A percentile compares a stretch with the other conserved stretches of the same genome.
Evolutionary conservation across 75 land plant species (phyloP).

Genomic region (Cryptomeria japonica): DNA sequence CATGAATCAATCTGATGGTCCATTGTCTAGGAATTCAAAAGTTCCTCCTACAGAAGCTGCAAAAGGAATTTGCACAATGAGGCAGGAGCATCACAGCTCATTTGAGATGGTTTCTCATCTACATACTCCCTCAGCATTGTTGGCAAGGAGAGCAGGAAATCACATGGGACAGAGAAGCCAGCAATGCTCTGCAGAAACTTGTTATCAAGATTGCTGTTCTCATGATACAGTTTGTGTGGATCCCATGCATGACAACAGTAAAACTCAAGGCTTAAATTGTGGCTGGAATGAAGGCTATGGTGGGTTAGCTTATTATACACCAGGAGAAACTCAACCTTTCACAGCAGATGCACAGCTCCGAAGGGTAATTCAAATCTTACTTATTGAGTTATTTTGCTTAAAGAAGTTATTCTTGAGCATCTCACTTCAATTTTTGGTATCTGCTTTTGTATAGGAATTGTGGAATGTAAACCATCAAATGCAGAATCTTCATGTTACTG

Average conservation of each 20-base stretch:
- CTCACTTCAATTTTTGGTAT: background rate
- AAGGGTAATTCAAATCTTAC: conserved; percentile 8
- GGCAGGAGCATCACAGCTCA: conserved; percentile 38
- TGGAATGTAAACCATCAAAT: conserved; percentile 9
- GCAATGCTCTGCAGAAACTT: conserved; percentile 11
- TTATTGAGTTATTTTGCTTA: background rate
- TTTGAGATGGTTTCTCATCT: conserved; percentile 38
- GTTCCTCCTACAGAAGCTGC: background rate
- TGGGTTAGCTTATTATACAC: background rate
- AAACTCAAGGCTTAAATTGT: background rate
- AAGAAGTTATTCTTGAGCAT: background rate
- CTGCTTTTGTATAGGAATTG: background rate
- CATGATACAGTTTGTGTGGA: conserved; percentile 7
- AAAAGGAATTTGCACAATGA: conserved; percentile 10
- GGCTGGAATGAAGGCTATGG: conserved; percentile 12
- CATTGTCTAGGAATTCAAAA: conserved; percentile 7
- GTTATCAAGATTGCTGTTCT: conserved; percentile 15
- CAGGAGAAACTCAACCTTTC: background rate
- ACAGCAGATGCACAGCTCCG: background rate
- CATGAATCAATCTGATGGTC: background rate
- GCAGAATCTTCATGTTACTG: background rate
- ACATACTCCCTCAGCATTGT: conserved; percentile 28
- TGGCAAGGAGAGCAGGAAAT: conserved; percentile 13
- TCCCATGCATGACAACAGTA: background rate
- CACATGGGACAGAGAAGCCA: conserved; percentile 17